phyloP scores from a whole-genome alignment of 1,139 yeast species.

The Yamadazyma oceani region DNA sequence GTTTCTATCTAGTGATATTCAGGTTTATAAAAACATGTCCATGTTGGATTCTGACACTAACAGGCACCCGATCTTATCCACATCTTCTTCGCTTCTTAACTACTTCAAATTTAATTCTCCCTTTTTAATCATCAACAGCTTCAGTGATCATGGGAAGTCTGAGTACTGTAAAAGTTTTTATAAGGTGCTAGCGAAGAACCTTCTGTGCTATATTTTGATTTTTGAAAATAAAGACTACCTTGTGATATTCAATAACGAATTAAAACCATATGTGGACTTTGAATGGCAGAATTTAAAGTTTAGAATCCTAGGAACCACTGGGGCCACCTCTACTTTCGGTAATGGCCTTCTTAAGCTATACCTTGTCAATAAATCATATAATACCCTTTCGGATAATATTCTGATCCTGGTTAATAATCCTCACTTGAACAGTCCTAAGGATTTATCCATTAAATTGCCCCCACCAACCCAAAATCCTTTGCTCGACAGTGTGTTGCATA shows the following conservation, averaged over 20 bases:
- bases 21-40: constrained; percentile 19
- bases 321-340: constrained; percentile 41
- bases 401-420: constrained; percentile 1
- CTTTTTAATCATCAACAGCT: constrained; percentile 26
- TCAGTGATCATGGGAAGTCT: constrained; percentile 12
- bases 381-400: constrained; percentile 26
- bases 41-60: constrained; percentile 5
- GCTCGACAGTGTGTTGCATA: constrained; percentile 16
- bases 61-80: constrained; percentile 24
- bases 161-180: constrained; percentile 35
- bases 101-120: constrained; percentile 36
- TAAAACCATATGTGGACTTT: constrained; percentile 37
- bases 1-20: constrained; percentile 30
- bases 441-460: constrained; percentile 14
- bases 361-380: constrained; percentile 23
- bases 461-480: constrained; percentile 13
- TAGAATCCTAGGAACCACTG: constrained; percentile 36
- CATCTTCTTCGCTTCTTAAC: constrained; percentile 29
- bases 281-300: constrained; percentile 28
- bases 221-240: constrained; percentile 22
- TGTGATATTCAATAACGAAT: constrained; percentile 33
- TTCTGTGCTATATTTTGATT: constrained; percentile 35
- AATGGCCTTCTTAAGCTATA: constrained; percentile 30
- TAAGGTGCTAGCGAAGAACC: constrained; percentile 30
- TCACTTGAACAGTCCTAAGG: constrained; percentile 10